Base-by-base conservation (phyloP, 176 grass and related monocot genomes). In the Pontederia paniculata region DNA sequence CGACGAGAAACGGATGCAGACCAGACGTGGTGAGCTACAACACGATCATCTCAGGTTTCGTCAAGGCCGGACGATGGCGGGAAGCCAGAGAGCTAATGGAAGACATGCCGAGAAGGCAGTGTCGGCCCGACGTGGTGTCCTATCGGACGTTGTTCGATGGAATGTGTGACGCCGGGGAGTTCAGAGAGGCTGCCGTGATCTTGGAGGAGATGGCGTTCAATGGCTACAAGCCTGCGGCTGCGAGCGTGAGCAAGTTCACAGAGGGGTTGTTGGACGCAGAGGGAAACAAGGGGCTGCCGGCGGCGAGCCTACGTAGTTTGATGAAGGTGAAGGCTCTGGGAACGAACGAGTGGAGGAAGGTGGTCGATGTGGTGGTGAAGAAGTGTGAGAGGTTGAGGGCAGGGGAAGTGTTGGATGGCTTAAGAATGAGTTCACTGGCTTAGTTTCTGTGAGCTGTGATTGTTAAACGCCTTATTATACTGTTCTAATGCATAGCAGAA, bases 201-300 rank as follows among this genome's bases (percentile, higher is more conserved):
- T 75, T 88, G 42, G 53, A 72, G 62, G 88, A 94, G 57, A 94
- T 94, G 88, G 4, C 63, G 10, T 75, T 78, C 44, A 80, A 78
- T 61, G 88, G 79, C 9, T 81, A 83, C 73, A 69, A 62, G 17
- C 88, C 83, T 12, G 70, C 73, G 52, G 69, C 57, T 42, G 58
- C 62, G 23, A 21, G 70, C 23, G 71, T 12, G 20, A 71, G 17
- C 17, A 86, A 70, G 54, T 74, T 86, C 17, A 9, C 86, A 46
- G 51, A 69, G 65, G 76, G 82, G 56, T 44, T 86, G 62, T n/a
- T 63, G n/a, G 68, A 43, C 63, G 64, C 68, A 77, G 76, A 76
- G 21, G 20, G 77, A 16, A 18, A 66, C 80, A 47, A 11, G 16
- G 48, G 13, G 12, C 64, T 45, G 20, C 51, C 83, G 10, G 73